Evolutionary conservation across 2,329 filamentous ascomycete genomes (phyloP), one percentile per base, ranked within the genome.

Genomic region (Endothia cerciana): DNA sequence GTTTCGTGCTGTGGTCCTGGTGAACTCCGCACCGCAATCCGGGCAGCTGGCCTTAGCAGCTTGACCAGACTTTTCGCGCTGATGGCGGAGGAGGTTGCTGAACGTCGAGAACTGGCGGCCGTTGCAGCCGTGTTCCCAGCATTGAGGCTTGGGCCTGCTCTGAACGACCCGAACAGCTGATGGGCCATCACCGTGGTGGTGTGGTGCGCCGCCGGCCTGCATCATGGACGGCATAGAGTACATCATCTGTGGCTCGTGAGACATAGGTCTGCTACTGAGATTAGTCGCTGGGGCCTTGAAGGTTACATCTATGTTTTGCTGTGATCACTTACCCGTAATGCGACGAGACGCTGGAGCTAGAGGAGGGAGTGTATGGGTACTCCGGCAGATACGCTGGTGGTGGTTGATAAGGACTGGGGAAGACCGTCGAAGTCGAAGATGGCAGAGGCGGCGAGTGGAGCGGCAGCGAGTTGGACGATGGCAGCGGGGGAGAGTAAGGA

Each of bases 91-190:
- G 3, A 97, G 85, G 75, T 97, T 97, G 85, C 93, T 97, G 76
- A 97, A 97, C 3, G 94, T 97, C 22, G 93, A 97, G 75, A 98
- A 98, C 74, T 97, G 92, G 38, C 94, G 89, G 25, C 94, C 94
- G 73, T 97, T 97, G 82, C 94, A 98, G 13, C 94, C 94, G 74
- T 98, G 94, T 68, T 97, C 94, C 92, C 92, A 98, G 78, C 94
- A 97, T 76, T 97, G 93, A 56, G 94, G 93, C 79, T 97, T 97
- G n/a, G 93, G 93, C 70, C 91, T 86, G 71, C 88, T 89, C 76
- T 91, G 90, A 22, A 93, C 84, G 19, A 93, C 87, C 66, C 91
- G 85, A 47, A 92, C 88, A 70, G 87, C 81, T 53, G 80, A 75
- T 4, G 65, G 66, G 45, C 77, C 76, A 69, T 81, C 78, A 69